Base-by-base conservation (phyloP, 2,329 filamentous ascomycete genomes). In the Exophiala spinifera region DNA sequence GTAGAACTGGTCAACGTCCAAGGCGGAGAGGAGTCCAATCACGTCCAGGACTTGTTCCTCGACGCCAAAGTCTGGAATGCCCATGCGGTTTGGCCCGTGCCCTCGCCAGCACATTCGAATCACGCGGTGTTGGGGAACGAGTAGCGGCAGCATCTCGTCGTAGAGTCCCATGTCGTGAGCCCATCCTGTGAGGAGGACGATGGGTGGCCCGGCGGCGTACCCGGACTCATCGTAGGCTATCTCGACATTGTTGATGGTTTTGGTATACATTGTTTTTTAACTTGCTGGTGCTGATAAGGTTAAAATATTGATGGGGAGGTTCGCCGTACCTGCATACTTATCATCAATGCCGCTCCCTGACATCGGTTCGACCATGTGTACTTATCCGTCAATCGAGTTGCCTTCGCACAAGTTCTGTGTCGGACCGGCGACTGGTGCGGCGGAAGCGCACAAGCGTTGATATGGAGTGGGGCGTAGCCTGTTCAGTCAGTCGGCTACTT, bases 221-320 rank as follows among this genome's bases (percentile, higher is more conserved):
- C 55, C 55, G 14, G 43, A 55, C 34, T 55, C 51, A 34, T 55
- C 55, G 17, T 57, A 57, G 23, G 51, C 46, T 21, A 57, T 57
- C 46, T 57, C 51, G 33, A 57, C 31, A 7, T 40, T 33, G 15
- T 51, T 51, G 13, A 51, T 43, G 10, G 17, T 23, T 44, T 51
- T 43, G 34, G 48, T 51, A 6, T 40, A 25, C 31, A 39, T 20
- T 19, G 15, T 49, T 31, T n/a, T 28, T 37, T 49, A 15, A 31
- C 46, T 47, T 15, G 7, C 2, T 44, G 42, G 3, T 44, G 19
- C 3, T 44, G 42, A 44, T 28, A 33, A 47, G 15, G 44, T 15
- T n/a, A 14, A 21, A 44, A 15, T 5, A n/a, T n/a, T n/a, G 19
- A 11, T 21, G 4, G 10, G 4, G 28, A 11, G 28, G 10, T 31